phyloP scores from a whole-genome alignment of 2,329 filamentous ascomycete species.

The Scleromitrula shiraiana region DNA sequence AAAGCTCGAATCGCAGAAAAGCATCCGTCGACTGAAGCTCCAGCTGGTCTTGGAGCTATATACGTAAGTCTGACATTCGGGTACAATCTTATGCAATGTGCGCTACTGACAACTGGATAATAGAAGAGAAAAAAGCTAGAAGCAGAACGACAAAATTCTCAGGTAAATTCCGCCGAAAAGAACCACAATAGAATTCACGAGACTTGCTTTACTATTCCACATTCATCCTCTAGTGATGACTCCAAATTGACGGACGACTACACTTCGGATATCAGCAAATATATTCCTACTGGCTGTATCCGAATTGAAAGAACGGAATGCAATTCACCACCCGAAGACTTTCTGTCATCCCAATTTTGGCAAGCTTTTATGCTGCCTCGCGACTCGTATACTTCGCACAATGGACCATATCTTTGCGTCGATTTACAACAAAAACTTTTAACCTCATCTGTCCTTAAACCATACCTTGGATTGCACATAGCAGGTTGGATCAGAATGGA shows the following conservation, averaged over 20 bases:
- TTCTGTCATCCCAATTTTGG: constrained; percentile 16
- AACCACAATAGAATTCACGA: too few species aligned
- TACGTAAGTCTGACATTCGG: too few species aligned
- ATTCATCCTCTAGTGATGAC: neutral
- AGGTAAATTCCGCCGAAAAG: too few species aligned
- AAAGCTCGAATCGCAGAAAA: too few species aligned
- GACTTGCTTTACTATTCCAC: too few species aligned
- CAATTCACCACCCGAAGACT: constrained; percentile 7
- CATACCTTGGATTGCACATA: constrained; percentile 15
- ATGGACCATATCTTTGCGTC: constrained; percentile 9
- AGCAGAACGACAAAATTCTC: too few species aligned
- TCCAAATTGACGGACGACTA: neutral
- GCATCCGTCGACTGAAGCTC: too few species aligned
- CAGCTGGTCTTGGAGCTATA: too few species aligned
- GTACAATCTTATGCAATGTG: too few species aligned
- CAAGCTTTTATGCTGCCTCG: constrained; percentile 14
- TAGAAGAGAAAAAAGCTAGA: too few species aligned
- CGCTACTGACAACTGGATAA: too few species aligned
- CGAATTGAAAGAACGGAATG: constrained; percentile 14
- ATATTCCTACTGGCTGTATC: constrained; percentile 23
- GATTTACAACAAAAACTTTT: constrained; percentile 18
- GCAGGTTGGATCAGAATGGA: constrained; percentile 28
- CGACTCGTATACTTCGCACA: constrained; percentile 10
- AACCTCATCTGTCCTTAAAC: constrained; percentile 10
- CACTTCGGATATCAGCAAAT: constrained; percentile 21